Evolutionary conservation across 192 early-diverging fungal species (phyloP).

Genomic region (Polychytrium aggregatum): DNA sequence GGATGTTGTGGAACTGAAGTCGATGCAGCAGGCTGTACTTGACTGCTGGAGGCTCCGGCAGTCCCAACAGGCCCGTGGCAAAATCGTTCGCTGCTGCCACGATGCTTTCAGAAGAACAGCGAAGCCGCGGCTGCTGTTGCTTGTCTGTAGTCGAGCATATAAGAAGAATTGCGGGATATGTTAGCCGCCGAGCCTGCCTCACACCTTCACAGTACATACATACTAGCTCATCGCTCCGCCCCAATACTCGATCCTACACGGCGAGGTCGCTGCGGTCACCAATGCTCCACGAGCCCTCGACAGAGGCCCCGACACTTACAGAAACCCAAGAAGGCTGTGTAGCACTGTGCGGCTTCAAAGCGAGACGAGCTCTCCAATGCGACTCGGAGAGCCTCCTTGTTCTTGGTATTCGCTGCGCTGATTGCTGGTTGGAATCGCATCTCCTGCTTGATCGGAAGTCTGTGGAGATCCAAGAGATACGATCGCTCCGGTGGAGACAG

Average conservation of each 20-base stretch:
- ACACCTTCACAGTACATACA: background rate
- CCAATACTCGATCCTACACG: too few species aligned
- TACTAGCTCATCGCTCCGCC: background rate
- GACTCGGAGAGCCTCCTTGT: conserved; percentile 14
- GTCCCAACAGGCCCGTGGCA: conserved; percentile 5
- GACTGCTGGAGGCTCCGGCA: conserved; percentile 8
- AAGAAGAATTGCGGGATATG: background rate
- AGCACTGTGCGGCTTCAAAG: conserved; percentile 40
- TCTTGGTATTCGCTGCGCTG: conserved; percentile 3
- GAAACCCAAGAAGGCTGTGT: conserved; percentile 49
- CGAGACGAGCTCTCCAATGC: conserved; percentile 22
- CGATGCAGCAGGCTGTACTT: too few species aligned
- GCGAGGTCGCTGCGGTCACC: too few species aligned
- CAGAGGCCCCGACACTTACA: conserved; percentile 30
- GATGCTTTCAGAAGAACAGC: conserved; percentile 2
- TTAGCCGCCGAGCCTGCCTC: too few species aligned
- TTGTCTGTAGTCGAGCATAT: background rate
- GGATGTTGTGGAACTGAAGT: too few species aligned
- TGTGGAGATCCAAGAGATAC: conserved; percentile 43
- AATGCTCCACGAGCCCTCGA: too few species aligned
- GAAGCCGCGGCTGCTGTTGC: background rate
- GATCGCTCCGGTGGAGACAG: conserved; percentile 65
- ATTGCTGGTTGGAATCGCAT: conserved; percentile 1
- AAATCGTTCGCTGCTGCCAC: conserved; percentile 3
- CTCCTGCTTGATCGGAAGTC: conserved; percentile 13